Conservation (phyloP, 441 rosid genomes). For the Mallotus repandus region DNA sequence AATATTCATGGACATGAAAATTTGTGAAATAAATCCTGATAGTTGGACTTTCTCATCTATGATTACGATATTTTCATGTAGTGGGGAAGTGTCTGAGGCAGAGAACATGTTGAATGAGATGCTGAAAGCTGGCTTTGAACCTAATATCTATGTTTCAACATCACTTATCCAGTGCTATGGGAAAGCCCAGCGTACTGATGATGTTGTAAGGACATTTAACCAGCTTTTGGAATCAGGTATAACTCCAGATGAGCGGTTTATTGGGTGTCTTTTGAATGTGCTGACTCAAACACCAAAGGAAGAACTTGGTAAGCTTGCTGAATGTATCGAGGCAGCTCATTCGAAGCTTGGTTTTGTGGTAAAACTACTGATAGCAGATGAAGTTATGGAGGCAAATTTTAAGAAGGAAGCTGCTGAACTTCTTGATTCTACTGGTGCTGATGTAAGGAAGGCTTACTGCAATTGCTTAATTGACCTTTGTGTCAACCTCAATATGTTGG, state of each 20-base stretch:
- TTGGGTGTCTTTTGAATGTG: conserved; percentile 79
- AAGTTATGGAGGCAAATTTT: conserved; percentile 40
- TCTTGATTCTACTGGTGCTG: conserved; percentile 46
- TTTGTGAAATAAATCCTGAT: conserved; percentile 56
- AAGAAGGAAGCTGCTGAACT: conserved; percentile 58
- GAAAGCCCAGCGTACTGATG: conserved; percentile 63
- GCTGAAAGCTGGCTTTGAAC: conserved; percentile 77
- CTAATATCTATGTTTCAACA: conserved; percentile 71
- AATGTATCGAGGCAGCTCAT: conserved; percentile 72
- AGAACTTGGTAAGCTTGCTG: conserved; percentile 58
- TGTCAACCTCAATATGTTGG: conserved; percentile 61
- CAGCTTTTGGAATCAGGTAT: conserved; percentile 51
- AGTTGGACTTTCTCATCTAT: conserved; percentile 91
- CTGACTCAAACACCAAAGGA: conserved; percentile 75
- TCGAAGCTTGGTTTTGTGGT: conserved; percentile 72
- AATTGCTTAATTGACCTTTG: conserved; percentile 92
- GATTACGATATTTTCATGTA: conserved; percentile 70
- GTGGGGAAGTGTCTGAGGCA: conserved; percentile 71
- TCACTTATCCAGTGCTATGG: conserved; percentile 94
- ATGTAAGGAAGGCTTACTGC: conserved; percentile 78
- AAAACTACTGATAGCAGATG: conserved; percentile 55
- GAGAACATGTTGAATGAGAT: conserved; percentile 69
- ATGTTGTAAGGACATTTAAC: conserved; percentile 67
- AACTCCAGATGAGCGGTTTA: conserved; percentile 75
- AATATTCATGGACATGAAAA: conserved; percentile 70